Conservation (phyloP, 2,329 filamentous ascomycete species). For the Dendrostoma leiphaemia region DNA sequence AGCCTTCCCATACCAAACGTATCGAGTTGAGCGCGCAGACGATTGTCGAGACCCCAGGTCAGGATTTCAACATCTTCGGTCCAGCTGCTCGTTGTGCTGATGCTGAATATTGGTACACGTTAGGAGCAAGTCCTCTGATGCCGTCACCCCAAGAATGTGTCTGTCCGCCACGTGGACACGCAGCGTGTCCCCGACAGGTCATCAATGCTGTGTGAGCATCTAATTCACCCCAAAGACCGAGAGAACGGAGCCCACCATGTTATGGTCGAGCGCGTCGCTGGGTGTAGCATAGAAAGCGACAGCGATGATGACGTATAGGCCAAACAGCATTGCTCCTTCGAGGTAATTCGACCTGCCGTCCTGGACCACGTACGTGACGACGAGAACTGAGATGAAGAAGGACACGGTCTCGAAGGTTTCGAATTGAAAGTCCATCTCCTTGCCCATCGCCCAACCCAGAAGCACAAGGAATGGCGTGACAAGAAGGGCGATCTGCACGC, state of each 20-base stretch:
- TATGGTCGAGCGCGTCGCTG: slow-evolving; percentile 43
- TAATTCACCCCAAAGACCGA: not conserved
- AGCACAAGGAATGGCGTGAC: slow-evolving; percentile 80
- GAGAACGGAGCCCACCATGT: slow-evolving; percentile 11
- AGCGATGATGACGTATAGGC: slow-evolving; percentile 59
- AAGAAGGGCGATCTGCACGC: slow-evolving; percentile 78
- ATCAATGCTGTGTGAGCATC: not conserved
- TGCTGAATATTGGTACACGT: not conserved
- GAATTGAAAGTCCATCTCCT: slow-evolving; percentile 76
- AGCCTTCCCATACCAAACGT: not conserved
- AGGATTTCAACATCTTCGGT: not conserved
- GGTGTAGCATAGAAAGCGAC: slow-evolving; percentile 59
- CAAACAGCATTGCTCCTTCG: slow-evolving; percentile 68
- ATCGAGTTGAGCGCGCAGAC: too few species aligned
- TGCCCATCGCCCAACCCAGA: slow-evolving; percentile 73
- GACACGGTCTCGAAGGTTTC: slow-evolving; percentile 77
- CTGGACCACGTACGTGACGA: slow-evolving; percentile 74
- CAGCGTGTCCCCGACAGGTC: too few species aligned
- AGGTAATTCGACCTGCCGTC: slow-evolving; percentile 84
- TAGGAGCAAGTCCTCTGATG: too few species aligned
- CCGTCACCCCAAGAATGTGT: too few species aligned
- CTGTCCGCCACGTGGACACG: too few species aligned
- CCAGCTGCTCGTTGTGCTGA: not conserved
- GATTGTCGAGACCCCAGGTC: too few species aligned
- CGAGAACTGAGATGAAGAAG: slow-evolving; percentile 72